phyloP scores from a whole-genome alignment of 2,329 filamentous ascomycete species.

The Xylariaceae sp. region DNA sequence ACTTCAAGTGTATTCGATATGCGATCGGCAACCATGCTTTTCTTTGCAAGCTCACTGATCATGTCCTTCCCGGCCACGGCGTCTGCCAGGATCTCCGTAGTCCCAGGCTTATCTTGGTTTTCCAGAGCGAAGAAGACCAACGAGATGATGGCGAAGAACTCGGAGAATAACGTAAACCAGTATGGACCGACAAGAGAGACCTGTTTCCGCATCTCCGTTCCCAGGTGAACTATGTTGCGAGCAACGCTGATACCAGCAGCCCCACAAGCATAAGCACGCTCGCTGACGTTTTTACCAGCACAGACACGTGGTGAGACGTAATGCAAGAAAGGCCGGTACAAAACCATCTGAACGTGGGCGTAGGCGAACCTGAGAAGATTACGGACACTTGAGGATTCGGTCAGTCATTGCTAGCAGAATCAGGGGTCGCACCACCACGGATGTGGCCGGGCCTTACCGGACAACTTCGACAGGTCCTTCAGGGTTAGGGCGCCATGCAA shows the following conservation, averaged over 20 bases:
- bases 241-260: slow-evolving; percentile 55
- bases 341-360: slow-evolving; percentile 73
- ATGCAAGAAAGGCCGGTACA: slow-evolving; percentile 78
- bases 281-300: slow-evolving; percentile 54
- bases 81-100: slow-evolving; percentile 75
- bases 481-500: slow-evolving; percentile 69
- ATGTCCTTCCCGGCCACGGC: slow-evolving; percentile 79
- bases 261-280: slow-evolving; percentile 69
- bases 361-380: slow-evolving; percentile 74
- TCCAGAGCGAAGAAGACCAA: slow-evolving; percentile 74
- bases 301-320: slow-evolving; percentile 63
- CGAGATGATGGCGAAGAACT: slow-evolving; percentile 74
- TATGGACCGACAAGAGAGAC: slow-evolving; percentile 72
- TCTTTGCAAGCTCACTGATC: slow-evolving; percentile 68
- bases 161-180: slow-evolving; percentile 81
- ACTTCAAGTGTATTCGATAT: slow-evolving; percentile 74
- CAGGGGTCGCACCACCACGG: not conserved
- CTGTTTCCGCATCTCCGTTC: slow-evolving; percentile 67
- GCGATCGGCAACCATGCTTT: slow-evolving; percentile 81
- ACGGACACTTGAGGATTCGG: slow-evolving; percentile 43
- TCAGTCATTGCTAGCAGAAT: slow-evolving; percentile 10
- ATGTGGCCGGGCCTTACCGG: slow-evolving; percentile 49
- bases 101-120: slow-evolving; percentile 67
- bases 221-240: slow-evolving; percentile 72
- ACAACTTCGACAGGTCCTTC: slow-evolving; percentile 69